A percentile compares a stretch with the other conserved stretches of the same genome.
Evolutionary conservation across 371 early-diverging fungal genomes (phyloP).

Genomic region (Pancytospora epiphaga): DNA sequence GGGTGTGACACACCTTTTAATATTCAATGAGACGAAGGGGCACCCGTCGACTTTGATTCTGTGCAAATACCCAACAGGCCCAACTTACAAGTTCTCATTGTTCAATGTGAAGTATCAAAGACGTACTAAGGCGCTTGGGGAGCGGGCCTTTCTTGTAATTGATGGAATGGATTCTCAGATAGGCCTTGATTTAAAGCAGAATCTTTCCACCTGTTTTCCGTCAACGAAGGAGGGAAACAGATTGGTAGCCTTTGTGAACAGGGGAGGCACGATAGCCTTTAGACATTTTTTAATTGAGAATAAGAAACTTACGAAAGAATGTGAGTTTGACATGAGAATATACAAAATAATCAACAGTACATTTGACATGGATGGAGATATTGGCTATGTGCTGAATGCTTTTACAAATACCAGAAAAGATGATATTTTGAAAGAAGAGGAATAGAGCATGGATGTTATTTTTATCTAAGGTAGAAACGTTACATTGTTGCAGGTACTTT

Average conservation of each 20-base stretch:
- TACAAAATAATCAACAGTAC: conserved; percentile 55
- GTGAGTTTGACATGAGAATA: conserved; percentile 49
- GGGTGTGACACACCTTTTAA: conserved; percentile 84
- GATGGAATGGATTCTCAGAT: conserved; percentile 74
- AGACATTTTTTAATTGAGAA: conserved; percentile 52
- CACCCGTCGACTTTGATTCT: conserved; percentile 88
- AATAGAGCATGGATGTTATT: too few species aligned
- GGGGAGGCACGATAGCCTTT: conserved; percentile 55
- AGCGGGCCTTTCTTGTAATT: conserved; percentile 82
- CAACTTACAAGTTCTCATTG: conserved; percentile 86
- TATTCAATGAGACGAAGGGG: conserved; percentile 88
- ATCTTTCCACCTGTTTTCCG: conserved; percentile 35
- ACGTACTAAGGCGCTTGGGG: conserved; percentile 65
- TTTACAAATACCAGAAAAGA: conserved; percentile 51
- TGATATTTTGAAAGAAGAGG: conserved; percentile 19
- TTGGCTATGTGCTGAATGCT: conserved; percentile 53
- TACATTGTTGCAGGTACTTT: too few species aligned
- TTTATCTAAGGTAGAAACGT: too few species aligned
- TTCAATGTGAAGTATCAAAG: conserved; percentile 80
- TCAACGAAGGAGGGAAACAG: conserved; percentile 46
- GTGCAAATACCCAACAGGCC: conserved; percentile 90
- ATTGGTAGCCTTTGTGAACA: conserved; percentile 53
- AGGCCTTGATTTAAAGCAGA: conserved; percentile 66
- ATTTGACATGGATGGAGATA: conserved; percentile 53
- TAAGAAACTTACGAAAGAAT: conserved; percentile 34